Conservation (phyloP, 1,284 basidiomycete species). For the Cystobasidium pallidum region DNA sequence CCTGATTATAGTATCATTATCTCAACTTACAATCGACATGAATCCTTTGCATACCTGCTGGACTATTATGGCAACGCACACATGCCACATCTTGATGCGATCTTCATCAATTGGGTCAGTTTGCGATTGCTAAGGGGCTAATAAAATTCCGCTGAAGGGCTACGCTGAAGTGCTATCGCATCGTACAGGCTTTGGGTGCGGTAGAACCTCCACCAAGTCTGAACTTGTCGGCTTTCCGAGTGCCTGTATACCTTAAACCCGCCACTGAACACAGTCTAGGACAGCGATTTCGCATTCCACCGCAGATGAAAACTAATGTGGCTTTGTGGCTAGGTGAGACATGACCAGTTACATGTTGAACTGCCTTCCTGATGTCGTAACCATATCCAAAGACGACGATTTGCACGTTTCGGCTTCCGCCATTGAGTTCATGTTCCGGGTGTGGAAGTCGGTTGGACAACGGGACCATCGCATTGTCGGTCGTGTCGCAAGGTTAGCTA, state of each 20-base stretch:
- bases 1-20: conserved; percentile 19
- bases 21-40: conserved; percentile 27
- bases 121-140: background rate
- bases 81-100: conserved; percentile 30
- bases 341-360: background rate
- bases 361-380: too few relatives aligned
- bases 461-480: conserved; percentile 25
- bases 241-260: conserved; percentile 29
- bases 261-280: conserved; percentile 22
- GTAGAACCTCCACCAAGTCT: conserved; percentile 8
- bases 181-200: conserved; percentile 15
- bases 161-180: too few relatives aligned
- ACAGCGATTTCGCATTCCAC: conserved; percentile 20
- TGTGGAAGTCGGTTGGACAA: conserved; percentile 6
- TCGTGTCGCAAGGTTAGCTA: background rate
- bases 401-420: background rate
- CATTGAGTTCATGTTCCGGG: conserved; percentile 19
- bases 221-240: background rate
- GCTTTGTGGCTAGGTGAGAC: conserved; percentile 20
- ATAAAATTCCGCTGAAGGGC: too few relatives aligned
- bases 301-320: conserved; percentile 22
- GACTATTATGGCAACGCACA: conserved; percentile 34
- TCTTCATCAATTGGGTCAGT: conserved; percentile 38
- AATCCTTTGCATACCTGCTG: conserved; percentile 15
- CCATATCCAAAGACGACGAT: conserved; percentile 17